Evolutionary conservation across 257 asterid species (phyloP), one percentile per base, ranked within the genome.

Genomic region (Capsicum baccatum): DNA sequence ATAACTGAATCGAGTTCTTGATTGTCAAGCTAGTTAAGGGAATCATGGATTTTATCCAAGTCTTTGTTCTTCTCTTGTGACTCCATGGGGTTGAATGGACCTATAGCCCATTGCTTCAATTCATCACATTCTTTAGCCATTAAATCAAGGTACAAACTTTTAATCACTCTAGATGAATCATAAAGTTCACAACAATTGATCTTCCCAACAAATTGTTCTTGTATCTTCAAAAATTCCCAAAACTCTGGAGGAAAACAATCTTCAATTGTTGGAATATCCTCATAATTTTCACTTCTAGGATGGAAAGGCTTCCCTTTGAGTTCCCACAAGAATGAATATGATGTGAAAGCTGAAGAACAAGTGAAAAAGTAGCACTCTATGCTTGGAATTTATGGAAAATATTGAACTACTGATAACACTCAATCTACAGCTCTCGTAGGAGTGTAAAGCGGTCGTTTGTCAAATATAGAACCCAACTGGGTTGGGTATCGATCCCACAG

Each of bases 61-160:
- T 33, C 26, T 9, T 86, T 33, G 82, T 85, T 19, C 68, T 81
- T 67, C 84, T 62, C 39, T 67, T 58, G 74, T 62, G 56, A 7
- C 19, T 6, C 10, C 58, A 54, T 1, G 26, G 96, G 96, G 42
- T 93, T 92, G 85, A 93, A 91, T 1, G 98, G 98, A 4, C 98
- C 97, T 37, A 94, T 86, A 4, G 95, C 98, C 93, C 94, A 93
- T 50, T 90, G 90, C 16, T 78, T 91, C 83, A 86, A 83, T 4
- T 83, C 78, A 4, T 87, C 91, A 11, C 84, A 87, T 2, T 88
- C 83, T 56, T 58, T 85, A 0, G 86, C 86, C 0, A 92, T 26
- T 0, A 92, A 64, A 50, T 93, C 94, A 1, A 93, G 84, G 56
- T 85, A 93, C 39, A 64, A 85, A n/a, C 89, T 82, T 79, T 94